A percentile compares a stretch with the other conserved stretches of the same genome.
phyloP scores from a whole-genome alignment of 2,329 filamentous ascomycete species.

The Harringtonia lauricola region DNA sequence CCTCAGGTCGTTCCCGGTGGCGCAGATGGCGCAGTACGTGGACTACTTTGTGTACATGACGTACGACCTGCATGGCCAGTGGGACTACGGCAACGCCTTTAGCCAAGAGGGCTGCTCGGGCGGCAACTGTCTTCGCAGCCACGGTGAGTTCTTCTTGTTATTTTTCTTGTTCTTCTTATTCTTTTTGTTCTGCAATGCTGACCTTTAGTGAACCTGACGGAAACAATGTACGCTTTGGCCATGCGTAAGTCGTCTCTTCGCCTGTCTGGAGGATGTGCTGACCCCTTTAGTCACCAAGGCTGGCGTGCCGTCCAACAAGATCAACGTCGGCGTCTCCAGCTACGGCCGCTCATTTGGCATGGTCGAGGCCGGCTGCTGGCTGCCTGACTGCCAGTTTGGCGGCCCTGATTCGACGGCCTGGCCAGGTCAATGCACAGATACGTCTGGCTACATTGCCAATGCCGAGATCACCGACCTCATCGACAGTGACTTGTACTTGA shows the following conservation, averaged over 20 bases:
- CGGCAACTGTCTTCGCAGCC: conserved; percentile 20
- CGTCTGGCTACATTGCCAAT: conserved; percentile 25
- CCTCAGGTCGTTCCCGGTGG: conserved; percentile 19
- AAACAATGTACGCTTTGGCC: conserved; percentile 19
- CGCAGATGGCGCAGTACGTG: conserved; percentile 16
- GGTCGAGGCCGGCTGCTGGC: conserved; percentile 17
- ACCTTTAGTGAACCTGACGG: conserved; percentile 27
- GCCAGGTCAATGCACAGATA: conserved; percentile 23
- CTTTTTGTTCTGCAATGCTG: too few relatives aligned
- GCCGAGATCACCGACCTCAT: conserved; percentile 21
- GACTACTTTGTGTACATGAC: conserved; percentile 24
- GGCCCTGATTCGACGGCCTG: conserved; percentile 19
- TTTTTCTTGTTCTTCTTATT: too few relatives aligned
- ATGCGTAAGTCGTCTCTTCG: too few relatives aligned
- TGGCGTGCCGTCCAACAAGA: conserved; percentile 16
- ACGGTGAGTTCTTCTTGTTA: too few relatives aligned
- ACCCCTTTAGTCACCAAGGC: conserved; percentile 28
- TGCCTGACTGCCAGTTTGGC: conserved; percentile 20
- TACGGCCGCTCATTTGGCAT: conserved; percentile 24
- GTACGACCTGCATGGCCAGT: conserved; percentile 27
- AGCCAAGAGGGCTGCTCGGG: conserved; percentile 16
- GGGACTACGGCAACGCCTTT: conserved; percentile 19
- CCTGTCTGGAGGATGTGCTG: too few relatives aligned
- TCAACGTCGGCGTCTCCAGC: conserved; percentile 21
- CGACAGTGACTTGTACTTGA: too few relatives aligned